Evolutionary conservation across 1,284 basidiomycete species (phyloP).

Genomic region (Phellopilus nigrolimitatus): DNA sequence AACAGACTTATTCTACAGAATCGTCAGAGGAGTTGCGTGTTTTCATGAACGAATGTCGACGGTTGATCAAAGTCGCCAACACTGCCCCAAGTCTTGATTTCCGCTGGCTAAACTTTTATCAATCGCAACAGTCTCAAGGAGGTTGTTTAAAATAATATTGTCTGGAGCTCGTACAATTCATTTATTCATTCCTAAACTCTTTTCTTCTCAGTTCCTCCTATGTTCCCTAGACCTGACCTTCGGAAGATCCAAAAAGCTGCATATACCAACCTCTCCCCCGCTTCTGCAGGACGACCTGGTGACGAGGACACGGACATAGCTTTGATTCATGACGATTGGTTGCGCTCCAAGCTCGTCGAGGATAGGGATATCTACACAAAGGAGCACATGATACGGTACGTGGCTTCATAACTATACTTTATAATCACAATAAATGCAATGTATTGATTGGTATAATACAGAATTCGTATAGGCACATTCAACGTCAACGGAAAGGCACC

Average conservation of each 20-base stretch:
- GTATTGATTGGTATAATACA: slow-evolving; percentile 24
- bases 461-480: slow-evolving; percentile 68
- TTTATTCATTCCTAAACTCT: not conserved
- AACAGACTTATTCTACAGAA: slow-evolving; percentile 1
- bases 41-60: slow-evolving; percentile 9
- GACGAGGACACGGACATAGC: slow-evolving; percentile 55
- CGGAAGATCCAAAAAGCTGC: slow-evolving; percentile 42
- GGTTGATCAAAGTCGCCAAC: slow-evolving; percentile 6
- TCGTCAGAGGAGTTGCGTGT: slow-evolving; percentile 7
- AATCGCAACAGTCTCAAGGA: slow-evolving; percentile 1
- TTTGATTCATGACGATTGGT: slow-evolving; percentile 59
- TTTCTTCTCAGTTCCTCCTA: not conserved
- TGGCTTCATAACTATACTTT: slow-evolving; percentile 3
- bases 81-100: slow-evolving; percentile 1
- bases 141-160: not conserved
- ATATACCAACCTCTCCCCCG: slow-evolving; percentile 47
- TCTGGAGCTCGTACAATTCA: not conserved
- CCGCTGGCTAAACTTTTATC: slow-evolving; percentile 9
- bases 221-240: slow-evolving; percentile 39
- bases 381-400: slow-evolving; percentile 24
- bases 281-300: slow-evolving; percentile 55
- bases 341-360: slow-evolving; percentile 39
- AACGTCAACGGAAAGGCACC: slow-evolving; percentile 75
- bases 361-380: slow-evolving; percentile 22
- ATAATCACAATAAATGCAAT: slow-evolving; percentile 3